Percentiles rank a stretch among this genome's conserved stretches.
phyloP scores from a whole-genome alignment of 1,139 yeast species.

The Kodamaea derodonti region DNA sequence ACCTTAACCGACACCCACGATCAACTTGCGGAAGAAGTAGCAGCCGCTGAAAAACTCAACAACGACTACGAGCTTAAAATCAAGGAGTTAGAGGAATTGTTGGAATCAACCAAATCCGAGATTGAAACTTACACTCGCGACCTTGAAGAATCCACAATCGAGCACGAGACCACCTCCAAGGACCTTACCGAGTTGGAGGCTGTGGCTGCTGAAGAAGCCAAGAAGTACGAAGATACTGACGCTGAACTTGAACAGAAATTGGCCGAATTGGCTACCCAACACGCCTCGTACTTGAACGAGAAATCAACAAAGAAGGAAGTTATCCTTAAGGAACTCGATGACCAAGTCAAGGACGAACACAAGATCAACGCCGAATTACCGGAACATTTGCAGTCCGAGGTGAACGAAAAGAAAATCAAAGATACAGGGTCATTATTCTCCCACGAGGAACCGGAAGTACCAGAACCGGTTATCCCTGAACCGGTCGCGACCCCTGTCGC shows the following conservation, averaged over 20 bases:
- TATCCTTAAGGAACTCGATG: constrained; percentile 30
- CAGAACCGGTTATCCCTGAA: constrained; percentile 16
- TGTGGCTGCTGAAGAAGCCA: constrained; percentile 22
- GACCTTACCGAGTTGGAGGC: constrained; percentile 29
- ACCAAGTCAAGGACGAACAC: constrained; percentile 39
- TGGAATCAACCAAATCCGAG: constrained; percentile 36
- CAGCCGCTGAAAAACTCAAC: constrained; percentile 27
- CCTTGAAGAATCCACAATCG: constrained; percentile 26
- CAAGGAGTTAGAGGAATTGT: constrained; percentile 33
- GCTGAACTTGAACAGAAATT: constrained; percentile 28
- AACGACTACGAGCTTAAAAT: constrained; percentile 33
- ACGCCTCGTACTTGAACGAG: constrained; percentile 25
- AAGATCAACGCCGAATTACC: constrained; percentile 49
- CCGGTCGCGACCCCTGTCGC: constrained; percentile 12
- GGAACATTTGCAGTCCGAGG: constrained; percentile 45
- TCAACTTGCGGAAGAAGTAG: constrained; percentile 34
- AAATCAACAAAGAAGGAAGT: constrained; percentile 33
- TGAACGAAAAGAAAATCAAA: constrained; percentile 37
- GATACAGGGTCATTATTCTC: constrained; percentile 43
- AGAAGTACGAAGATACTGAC: constrained; percentile 22
- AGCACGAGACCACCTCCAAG: constrained; percentile 32
- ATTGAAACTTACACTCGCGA: constrained; percentile 31
- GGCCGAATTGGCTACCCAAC: constrained; percentile 26
- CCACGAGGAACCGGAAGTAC: constrained; percentile 22
- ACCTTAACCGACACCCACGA: constrained; percentile 38